phyloP scores from a whole-genome alignment of 768 basidiomycete species.

The Boletus eberwhitei region DNA sequence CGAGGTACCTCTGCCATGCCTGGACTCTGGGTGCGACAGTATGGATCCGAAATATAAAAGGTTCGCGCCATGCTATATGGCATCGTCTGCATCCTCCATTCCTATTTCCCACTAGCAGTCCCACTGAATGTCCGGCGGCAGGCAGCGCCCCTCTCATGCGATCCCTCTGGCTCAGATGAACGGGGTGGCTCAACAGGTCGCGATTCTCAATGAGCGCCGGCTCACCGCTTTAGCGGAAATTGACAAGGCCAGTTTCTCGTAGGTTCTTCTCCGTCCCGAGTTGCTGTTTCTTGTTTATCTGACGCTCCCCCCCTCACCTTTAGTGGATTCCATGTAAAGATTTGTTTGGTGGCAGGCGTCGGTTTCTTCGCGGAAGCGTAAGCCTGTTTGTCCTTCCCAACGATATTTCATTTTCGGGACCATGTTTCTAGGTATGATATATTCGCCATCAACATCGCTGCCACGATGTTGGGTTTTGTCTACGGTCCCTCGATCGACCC shows the following conservation, averaged over 20 bases:
- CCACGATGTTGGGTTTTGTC: constrained; percentile 76
- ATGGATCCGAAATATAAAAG: neutral
- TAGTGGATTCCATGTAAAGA: constrained; percentile 80
- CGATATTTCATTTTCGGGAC: neutral
- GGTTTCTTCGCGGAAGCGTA: constrained; percentile 88
- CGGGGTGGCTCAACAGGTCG: neutral
- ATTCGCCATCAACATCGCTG: constrained; percentile 83
- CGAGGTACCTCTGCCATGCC: too few species aligned
- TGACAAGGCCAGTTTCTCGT: constrained; percentile 1
- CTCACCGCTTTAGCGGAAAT: neutral
- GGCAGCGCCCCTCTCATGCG: neutral
- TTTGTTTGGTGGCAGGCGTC: constrained; percentile 62
- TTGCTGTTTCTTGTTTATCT: neutral
- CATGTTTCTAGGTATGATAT: constrained; percentile 53
- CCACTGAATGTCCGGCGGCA: neutral
- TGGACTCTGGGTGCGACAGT: too few species aligned
- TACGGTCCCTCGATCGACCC: constrained; percentile 36
- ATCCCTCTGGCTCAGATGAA: neutral
- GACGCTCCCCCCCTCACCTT: neutral
- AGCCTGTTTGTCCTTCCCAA: constrained; percentile 16
- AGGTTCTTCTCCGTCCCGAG: neutral
- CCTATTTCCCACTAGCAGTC: neutral
- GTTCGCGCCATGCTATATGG: neutral
- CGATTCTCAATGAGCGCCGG: neutral
- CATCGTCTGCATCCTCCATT: neutral